phyloP scores from a whole-genome alignment of 2,329 filamentous ascomycete species.

The Colletotrichum filicis region DNA sequence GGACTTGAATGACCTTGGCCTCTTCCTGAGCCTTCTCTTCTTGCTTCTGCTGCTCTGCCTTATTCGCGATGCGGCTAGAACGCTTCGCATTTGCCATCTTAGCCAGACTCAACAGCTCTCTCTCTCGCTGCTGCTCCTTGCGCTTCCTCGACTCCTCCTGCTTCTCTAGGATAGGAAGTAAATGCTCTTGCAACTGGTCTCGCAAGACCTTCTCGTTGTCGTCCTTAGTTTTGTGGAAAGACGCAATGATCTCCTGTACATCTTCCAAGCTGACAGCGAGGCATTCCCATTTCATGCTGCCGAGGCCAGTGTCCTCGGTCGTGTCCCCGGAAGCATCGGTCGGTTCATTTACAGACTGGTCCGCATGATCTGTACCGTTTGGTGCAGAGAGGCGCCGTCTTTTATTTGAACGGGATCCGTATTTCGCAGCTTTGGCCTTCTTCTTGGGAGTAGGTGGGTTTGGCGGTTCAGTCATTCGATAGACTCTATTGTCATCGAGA shows the following conservation, averaged over 20 bases:
- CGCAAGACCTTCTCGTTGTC: conserved; percentile 85
- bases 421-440: conserved; percentile 73
- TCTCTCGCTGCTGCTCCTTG: conserved; percentile 75
- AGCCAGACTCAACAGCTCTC: conserved; percentile 82
- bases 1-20: conserved; percentile 71
- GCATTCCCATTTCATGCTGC: conserved; percentile 89
- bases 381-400: conserved; percentile 69
- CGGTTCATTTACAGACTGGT: conserved; percentile 36
- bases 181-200: conserved; percentile 77
- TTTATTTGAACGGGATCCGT: conserved; percentile 74
- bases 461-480: conserved; percentile 82
- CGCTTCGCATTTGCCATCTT: conserved; percentile 95
- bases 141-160: conserved; percentile 79
- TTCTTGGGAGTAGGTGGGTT: conserved; percentile 71
- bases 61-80: conserved; percentile 88
- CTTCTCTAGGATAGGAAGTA: conserved; percentile 86
- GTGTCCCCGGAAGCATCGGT: conserved; percentile 41
- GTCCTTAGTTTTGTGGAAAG: conserved; percentile 81
- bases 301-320: conserved; percentile 72
- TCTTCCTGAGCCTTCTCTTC: conserved; percentile 79
- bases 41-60: conserved; percentile 80
- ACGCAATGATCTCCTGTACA: conserved; percentile 76
- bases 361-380: conserved; percentile 50
- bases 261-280: conserved; percentile 85
- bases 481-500: conserved; percentile 92